Percentiles rank a stretch among this genome's conserved stretches.
Conservation (phyloP, 495 filamentous ascomycete genomes). For the Hyaloscypha hepaticicola region DNA sequence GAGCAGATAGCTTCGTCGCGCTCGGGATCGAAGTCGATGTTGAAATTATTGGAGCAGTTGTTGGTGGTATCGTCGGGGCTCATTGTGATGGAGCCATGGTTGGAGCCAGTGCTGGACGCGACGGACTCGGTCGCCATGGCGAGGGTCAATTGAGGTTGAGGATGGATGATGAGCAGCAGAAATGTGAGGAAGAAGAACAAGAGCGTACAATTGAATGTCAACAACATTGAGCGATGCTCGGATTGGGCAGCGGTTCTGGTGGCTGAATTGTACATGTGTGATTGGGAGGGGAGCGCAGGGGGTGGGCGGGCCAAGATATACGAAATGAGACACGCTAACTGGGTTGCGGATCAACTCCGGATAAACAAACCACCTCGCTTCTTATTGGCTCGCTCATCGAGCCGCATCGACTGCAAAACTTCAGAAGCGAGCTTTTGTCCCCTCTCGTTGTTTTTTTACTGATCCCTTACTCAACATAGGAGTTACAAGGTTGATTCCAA, state of each 20-base stretch:
- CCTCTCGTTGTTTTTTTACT: neutral
- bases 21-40: constrained; percentile 23
- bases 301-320: neutral
- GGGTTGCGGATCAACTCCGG: no score
- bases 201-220: neutral
- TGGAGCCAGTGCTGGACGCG: constrained; percentile 31
- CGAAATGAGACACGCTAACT: neutral
- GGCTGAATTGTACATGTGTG: neutral
- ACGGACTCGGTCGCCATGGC: constrained; percentile 14
- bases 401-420: neutral
- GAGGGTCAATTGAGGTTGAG: neutral
- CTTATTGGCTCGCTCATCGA: neutral
- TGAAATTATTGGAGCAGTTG: neutral
- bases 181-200: neutral
- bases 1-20: constrained; percentile 27
- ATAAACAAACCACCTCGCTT: no score
- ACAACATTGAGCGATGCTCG: neutral
- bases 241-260: neutral
- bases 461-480: neutral
- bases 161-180: neutral
- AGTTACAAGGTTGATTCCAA: neutral
- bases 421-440: no score
- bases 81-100: constrained; percentile 33
- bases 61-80: constrained; percentile 19
- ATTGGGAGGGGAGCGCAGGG: neutral